Percentiles rank a stretch among this genome's conserved stretches.
These are phyloP conservation scores for Leccinum ponderosum DNA, from an alignment of 1,284 basidiomycete genomes.

Conservation along the genomic window DNA sequence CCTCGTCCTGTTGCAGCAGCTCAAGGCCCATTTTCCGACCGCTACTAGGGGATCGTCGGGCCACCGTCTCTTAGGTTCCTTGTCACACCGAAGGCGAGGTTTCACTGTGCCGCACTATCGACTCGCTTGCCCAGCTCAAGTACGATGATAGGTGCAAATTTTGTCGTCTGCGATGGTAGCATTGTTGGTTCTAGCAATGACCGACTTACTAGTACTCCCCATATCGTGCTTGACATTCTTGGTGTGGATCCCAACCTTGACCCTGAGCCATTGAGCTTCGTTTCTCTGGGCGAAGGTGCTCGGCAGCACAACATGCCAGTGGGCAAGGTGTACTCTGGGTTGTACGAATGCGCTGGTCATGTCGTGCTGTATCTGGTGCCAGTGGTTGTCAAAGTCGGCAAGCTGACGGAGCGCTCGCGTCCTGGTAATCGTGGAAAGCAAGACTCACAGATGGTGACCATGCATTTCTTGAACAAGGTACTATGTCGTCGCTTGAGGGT, in stretches of 20 bases:
- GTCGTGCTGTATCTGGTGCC: slow-evolving; percentile 33
- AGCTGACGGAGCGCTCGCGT: slow-evolving; percentile 89
- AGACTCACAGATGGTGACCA: slow-evolving; percentile 94
- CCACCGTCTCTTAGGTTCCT: too few relatives aligned
- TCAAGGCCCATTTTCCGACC: too few relatives aligned
- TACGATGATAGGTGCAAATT: slow-evolving; percentile 60
- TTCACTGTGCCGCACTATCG: slow-evolving; percentile 72
- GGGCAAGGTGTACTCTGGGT: too few relatives aligned
- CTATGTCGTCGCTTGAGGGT: too few relatives aligned
- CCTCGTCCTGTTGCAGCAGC: too few relatives aligned
- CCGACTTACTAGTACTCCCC: slow-evolving; percentile 75
- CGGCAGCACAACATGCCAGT: slow-evolving; percentile 88
- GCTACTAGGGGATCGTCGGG: too few relatives aligned
- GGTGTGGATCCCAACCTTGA: slow-evolving; percentile 93
- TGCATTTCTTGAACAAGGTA: slow-evolving; percentile 98
- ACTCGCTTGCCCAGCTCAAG: slow-evolving; percentile 59
- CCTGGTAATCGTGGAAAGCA: slow-evolving; percentile 97
- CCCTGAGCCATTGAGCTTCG: slow-evolving; percentile 93
- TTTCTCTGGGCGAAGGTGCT: slow-evolving; percentile 91
- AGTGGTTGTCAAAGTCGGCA: slow-evolving; percentile 93
- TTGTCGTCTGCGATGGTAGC: slow-evolving; percentile 98
- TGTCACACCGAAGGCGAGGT: not conserved
- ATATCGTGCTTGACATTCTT: slow-evolving; percentile 95
- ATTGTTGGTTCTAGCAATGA: slow-evolving; percentile 97
- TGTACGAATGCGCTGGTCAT: too few relatives aligned